Evolutionary conservation across 306 rosid species (phyloP), one percentile per base, ranked within the genome.

Genomic region (Prunus davidiana): DNA sequence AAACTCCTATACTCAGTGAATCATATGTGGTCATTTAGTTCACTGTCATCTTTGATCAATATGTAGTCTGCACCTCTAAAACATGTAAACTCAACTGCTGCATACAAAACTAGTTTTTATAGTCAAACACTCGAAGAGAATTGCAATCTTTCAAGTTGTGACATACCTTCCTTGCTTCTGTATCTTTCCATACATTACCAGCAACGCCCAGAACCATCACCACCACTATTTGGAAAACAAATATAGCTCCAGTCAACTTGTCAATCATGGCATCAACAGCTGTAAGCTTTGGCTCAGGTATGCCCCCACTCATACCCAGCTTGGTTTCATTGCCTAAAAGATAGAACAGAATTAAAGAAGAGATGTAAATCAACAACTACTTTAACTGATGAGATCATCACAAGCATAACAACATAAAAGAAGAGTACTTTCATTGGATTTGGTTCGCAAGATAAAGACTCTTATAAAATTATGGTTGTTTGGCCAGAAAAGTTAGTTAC

Each of bases 241-340:
- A 96, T 83, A 96, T 96, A 78, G 99, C 99, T 76, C 98, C 98
- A 66, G 97, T 96, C 89, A 96, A 87, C 88, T 92, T 96, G 93
- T 96, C 99, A 46, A 96, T 91, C 97, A 91, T 91, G 67, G 98
- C 97, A 87, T 96, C 99, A 80, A 92, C 82, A 66, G 99, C 98
- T 81, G 99, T 96, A 75, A 96, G 99, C 89, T 95, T 95, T 72
- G 99, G 99, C 85, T 95, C 97, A 25, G 99, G 93, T 70, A 95
- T 84, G 52, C 97, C 99, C 86, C 97, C 89, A 90, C 97, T 85
- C 99, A 95, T 95, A 67, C 99, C 99, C 85, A 92, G 85, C 87
- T 95, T 95, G 84, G 99, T 92, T 89, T 95, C 99, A 67, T 95
- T 95, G 75, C 97, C 99, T 95, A 81, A 67, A 84, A 74, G 82